Conservation (phyloP, 116 monocot genomes). For the Trichopus zeylanicus region DNA sequence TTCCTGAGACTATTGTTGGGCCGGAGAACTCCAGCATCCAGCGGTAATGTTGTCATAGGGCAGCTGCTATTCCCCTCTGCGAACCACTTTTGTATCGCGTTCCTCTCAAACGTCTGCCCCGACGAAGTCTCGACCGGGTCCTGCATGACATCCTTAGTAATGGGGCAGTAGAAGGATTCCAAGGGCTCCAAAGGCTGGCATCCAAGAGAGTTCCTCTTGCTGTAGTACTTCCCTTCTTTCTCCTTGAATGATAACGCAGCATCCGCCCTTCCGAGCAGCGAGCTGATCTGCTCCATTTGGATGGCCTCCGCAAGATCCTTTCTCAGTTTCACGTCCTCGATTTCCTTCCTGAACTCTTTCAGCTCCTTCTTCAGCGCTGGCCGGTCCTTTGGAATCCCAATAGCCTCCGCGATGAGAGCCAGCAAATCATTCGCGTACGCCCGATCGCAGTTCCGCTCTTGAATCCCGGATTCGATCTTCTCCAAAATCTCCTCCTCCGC, state of each 20-base stretch:
- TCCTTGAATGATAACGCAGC: slow-evolving; percentile 13
- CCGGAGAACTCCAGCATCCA: slow-evolving; percentile 8
- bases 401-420: slow-evolving; percentile 15
- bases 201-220: slow-evolving; percentile 17
- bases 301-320: slow-evolving; percentile 18
- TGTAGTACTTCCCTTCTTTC: slow-evolving; percentile 19
- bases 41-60: slow-evolving; percentile 16
- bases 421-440: slow-evolving; percentile 19
- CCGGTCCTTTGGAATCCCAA: slow-evolving; percentile 7
- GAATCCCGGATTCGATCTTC: slow-evolving; percentile 10
- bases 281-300: slow-evolving; percentile 25
- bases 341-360: slow-evolving; percentile 13
- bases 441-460: slow-evolving; percentile 9
- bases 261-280: slow-evolving; percentile 11
- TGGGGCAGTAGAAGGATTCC: slow-evolving; percentile 28
- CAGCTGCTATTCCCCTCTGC: slow-evolving; percentile 21
- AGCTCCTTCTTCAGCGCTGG: slow-evolving; percentile 14
- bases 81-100: slow-evolving; percentile 27
- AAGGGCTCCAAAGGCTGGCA: slow-evolving; percentile 20
- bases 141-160: slow-evolving; percentile 23
- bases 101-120: slow-evolving; percentile 29
- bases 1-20: slow-evolving; percentile 20
- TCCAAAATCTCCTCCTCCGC: slow-evolving; percentile 15
- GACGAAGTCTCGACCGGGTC: slow-evolving; percentile 24
- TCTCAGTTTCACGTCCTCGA: slow-evolving; percentile 8